Evolutionary conservation across 805 yeast species (phyloP).

Genomic region (Metschnikowia hibisci): DNA sequence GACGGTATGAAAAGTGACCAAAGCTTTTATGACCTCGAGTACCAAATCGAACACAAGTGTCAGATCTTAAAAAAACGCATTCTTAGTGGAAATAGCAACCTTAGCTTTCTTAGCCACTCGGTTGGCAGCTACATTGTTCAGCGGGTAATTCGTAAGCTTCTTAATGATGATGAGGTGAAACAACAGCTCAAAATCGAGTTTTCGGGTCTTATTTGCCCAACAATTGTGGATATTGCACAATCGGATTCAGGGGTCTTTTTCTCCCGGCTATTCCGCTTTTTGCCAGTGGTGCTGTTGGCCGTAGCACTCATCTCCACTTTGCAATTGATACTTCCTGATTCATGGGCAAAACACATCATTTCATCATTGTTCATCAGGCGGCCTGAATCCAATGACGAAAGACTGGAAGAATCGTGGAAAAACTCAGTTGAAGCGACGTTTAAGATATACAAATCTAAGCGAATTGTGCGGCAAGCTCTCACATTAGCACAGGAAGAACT

Average conservation of each 20-base stretch:
- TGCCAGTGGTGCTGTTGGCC: conserved; percentile 32
- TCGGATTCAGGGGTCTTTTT: conserved; percentile 34
- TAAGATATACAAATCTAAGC: conserved; percentile 37
- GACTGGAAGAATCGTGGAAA: conserved; percentile 26
- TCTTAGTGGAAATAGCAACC: conserved; percentile 19
- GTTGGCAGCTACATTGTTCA: conserved; percentile 67
- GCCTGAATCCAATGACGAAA: conserved; percentile 18
- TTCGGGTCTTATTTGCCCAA: conserved; percentile 67
- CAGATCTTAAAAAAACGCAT: conserved; percentile 42
- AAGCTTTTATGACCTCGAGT: conserved; percentile 40
- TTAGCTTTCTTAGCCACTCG: conserved; percentile 63
- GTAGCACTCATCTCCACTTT: conserved; percentile 24
- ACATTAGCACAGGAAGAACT: conserved; percentile 60
- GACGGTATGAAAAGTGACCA: conserved; percentile 11
- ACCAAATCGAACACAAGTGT: conserved; percentile 57
- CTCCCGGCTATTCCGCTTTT: conserved; percentile 20
- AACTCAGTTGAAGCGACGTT: conserved; percentile 42
- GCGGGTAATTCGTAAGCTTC: conserved; percentile 37
- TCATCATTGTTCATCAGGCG: conserved; percentile 23
- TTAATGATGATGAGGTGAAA: conserved; percentile 22
- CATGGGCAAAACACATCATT: conserved; percentile 21
- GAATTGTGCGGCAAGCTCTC: conserved; percentile 51
- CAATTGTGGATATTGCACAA: conserved; percentile 57
- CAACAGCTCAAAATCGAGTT: conserved; percentile 33
- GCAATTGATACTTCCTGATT: conserved; percentile 28